Evolutionary conservation across 169 alveolate genomes (phyloP), one percentile per base, ranked within the genome.

Genomic region (Eimeria acervulina): DNA sequence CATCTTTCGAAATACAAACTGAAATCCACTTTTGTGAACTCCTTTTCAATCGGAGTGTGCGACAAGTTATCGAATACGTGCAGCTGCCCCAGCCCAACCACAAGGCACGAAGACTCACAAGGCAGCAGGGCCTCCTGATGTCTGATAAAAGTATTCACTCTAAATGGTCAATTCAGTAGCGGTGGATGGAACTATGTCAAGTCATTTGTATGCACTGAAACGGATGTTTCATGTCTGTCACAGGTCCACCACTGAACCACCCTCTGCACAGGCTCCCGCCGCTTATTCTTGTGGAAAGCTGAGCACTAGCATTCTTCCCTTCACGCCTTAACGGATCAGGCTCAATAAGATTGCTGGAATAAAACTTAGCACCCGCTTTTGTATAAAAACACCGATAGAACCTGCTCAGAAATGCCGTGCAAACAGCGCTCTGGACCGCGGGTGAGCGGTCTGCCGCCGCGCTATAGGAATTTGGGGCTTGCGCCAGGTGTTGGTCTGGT

Each of bases 161-260:
- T 6, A 68, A 17, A 31, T 28, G 13, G 23, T 31, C 78, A 31
- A 0, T 68, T 68, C 78, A 31, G 6, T 31, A 31, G 78, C 40
- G 31, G 10, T 7, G 31, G 44, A 31, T 31, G 4, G 44, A 68
- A 7, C 40, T 31, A 26, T 31, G 21, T 12, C 78, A 31, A 10
- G 7, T 4, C 26, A 68, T 68, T 8, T 68, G 78, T 19, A 19
- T 26, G 21, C 12, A 68, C 26, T 68, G 78, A 5, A 7, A 8
- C 19, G 78, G 31, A 12, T 68, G 44, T 6, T 68, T 7, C 44
- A 0, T 7, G 12, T 36, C 36, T 28, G 28, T 6, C 38, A 26
- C 51, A 38, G 59, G 85, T 74, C 85, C 85, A 74, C 59, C 85
- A 74, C 19, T 40, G 85, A 74, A 74, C 85, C 85, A 74, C 85